These are phyloP conservation scores for Calcarisporium arbuscula DNA, from an alignment of 2,329 filamentous ascomycete species.

Conservation along the genomic window DNA sequence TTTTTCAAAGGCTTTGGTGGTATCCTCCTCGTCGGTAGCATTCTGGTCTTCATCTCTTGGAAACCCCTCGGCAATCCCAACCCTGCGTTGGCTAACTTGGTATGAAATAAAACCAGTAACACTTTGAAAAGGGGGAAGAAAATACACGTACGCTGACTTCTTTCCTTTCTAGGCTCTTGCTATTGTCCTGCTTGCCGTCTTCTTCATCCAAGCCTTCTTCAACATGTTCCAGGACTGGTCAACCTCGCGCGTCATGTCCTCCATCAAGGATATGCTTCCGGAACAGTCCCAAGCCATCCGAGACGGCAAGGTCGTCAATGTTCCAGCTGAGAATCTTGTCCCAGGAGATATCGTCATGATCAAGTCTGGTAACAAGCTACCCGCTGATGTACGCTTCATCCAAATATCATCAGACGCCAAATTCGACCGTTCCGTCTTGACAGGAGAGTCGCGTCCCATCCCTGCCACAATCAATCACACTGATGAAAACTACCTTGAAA, in stretches of 20 bases:
- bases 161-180: constrained; percentile 47
- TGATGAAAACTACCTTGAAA: constrained; percentile 71
- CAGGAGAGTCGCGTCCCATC: constrained; percentile 60
- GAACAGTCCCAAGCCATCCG: constrained; percentile 62
- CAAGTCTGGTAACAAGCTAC: constrained; percentile 66
- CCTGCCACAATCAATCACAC: constrained; percentile 58
- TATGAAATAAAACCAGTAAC: constrained; percentile 7
- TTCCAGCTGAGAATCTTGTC: constrained; percentile 56
- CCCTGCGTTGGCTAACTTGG: constrained; percentile 59
- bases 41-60: constrained; percentile 74
- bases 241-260: constrained; percentile 69
- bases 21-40: constrained; percentile 60
- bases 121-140: no score
- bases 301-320: constrained; percentile 43
- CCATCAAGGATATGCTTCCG: constrained; percentile 74
- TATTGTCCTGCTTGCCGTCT: constrained; percentile 66
- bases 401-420: constrained; percentile 62
- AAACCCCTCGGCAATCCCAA: constrained; percentile 62
- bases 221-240: constrained; percentile 71
- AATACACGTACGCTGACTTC: no score
- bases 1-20: constrained; percentile 73
- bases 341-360: constrained; percentile 65
- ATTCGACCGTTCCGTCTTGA: constrained; percentile 69
- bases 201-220: constrained; percentile 62
- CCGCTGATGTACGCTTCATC: constrained; percentile 66